Evolutionary conservation across 257 asterid genomes (phyloP).

Genomic region (Sherardia arvensis): DNA sequence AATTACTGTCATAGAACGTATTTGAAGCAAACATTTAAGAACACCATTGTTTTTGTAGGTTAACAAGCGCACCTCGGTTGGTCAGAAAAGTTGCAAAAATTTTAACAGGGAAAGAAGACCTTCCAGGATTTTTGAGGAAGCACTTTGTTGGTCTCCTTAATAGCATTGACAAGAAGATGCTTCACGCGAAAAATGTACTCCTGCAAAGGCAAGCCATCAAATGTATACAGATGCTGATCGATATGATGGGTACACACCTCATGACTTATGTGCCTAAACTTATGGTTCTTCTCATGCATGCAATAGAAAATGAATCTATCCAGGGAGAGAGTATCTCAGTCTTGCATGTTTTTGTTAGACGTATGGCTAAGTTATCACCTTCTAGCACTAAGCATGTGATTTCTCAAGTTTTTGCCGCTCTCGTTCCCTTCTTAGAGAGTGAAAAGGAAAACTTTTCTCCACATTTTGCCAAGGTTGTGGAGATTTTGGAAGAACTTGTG

Average conservation of each 20-base stretch:
- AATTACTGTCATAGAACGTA: not conserved
- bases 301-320: conserved; percentile 73
- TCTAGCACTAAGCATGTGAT: conserved; percentile 81
- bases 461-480: conserved; percentile 56
- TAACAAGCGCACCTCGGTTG: conserved; percentile 71
- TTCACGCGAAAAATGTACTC: conserved; percentile 57
- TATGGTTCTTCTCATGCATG: conserved; percentile 98
- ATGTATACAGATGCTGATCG: conserved; percentile 80
- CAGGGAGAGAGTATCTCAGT: conserved; percentile 77
- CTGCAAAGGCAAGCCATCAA: conserved; percentile 81
- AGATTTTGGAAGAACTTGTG: conserved; percentile 89
- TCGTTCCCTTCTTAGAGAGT: conserved; percentile 82
- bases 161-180: conserved; percentile 89
- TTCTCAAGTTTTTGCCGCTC: conserved; percentile 97
- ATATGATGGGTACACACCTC: conserved; percentile 85
- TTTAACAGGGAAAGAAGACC: conserved; percentile 68
- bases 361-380: conserved; percentile 67
- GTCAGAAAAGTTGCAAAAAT: conserved; percentile 70
- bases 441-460: conserved; percentile 49
- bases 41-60: conserved; percentile 37
- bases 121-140: conserved; percentile 78
- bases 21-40: conserved; percentile 1
- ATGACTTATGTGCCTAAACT: conserved; percentile 86
- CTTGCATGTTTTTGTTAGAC: conserved; percentile 74
- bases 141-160: conserved; percentile 84